Evolutionary conservation across 805 yeast genomes (phyloP), one percentile per base, ranked within the genome.

Genomic region (Wickerhamomyces tratensis): DNA sequence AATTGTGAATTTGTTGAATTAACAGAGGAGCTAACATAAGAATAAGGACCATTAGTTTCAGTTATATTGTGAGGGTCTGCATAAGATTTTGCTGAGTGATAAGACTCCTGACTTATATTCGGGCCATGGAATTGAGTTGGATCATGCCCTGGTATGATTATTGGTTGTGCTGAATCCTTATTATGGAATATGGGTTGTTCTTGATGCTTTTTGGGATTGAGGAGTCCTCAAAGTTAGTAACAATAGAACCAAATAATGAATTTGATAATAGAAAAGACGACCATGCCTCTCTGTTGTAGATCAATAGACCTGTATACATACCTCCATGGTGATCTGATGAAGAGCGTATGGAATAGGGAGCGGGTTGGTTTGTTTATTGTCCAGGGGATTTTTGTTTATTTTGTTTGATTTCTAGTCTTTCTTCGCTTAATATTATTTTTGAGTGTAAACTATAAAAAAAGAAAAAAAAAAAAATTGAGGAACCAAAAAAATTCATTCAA

Each of bases 111-210:
- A 25, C 44, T 45, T 34, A 47, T 48, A 6, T 37, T 33, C 31
- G 39, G 42, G 13, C 33, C 35, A 41, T 40, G 39, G 40, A 33
- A 20, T 25, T 42, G 42, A 10, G 43, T 43, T 25, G 47, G 43
- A 39, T 53, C 54, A 33, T 54, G 59, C 27, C 61, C 57, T 13
- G 59, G 59, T 38, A 60, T 57, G 29, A 57, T 53, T 27, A 58
- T 57, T 39, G 62, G 62, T 38, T 54, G 48, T 41, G 53, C 49
- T 36, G 57, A 46, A 39, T 53, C 57, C 3, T 12, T 31, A 12
- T 13, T 31, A 13, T 31, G 34, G 13, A 12, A 12, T 31, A 12
- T 31, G 34, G 34, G 34, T 31, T 31, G 34, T 31, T 31, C n/a
- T 13, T 31, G 34, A 12, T 31, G 34, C 34, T 31, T 2, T 31